Conservation (phyloP, 2,329 filamentous ascomycete genomes). For the Elsinoe perseae region DNA sequence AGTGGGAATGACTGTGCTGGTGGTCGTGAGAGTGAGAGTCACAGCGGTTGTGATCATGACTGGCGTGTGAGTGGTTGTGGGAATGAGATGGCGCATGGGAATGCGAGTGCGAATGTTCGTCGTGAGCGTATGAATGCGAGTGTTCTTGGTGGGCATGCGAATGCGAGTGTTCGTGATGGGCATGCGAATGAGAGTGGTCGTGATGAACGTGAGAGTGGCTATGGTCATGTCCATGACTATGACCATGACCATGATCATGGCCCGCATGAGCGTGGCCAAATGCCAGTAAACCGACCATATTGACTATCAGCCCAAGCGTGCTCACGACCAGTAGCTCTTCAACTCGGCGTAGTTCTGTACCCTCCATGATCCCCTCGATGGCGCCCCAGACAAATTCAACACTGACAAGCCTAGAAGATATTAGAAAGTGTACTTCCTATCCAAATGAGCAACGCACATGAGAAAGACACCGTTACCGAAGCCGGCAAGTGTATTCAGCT, state of each 20-base stretch:
- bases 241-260: constrained; percentile 42
- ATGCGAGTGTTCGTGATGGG: constrained; percentile 23
- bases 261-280: constrained; percentile 55
- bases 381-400: constrained; percentile 95
- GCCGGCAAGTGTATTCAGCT: constrained; percentile 90
- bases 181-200: constrained; percentile 30
- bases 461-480: constrained; percentile 95
- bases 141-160: constrained; percentile 31
- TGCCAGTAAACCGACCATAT: constrained; percentile 82
- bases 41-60: constrained; percentile 23
- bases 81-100: constrained; percentile 21
- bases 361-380: constrained; percentile 76
- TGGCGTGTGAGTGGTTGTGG: constrained; percentile 28
- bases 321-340: constrained; percentile 85
- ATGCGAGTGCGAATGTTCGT: constrained; percentile 22
- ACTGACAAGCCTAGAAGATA: constrained; percentile 65
- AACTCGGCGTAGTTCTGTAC: constrained; percentile 73
- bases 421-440: background rate
- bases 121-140: constrained; percentile 22
- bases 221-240: constrained; percentile 55
- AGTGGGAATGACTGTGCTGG: constrained; percentile 44
- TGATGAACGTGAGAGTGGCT: constrained; percentile 27
- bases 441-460: constrained; percentile 50
- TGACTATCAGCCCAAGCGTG: constrained; percentile 75
- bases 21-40: constrained; percentile 31